Evolutionary conservation across 768 basidiomycete genomes (phyloP).

Genomic region (Daedaleopsis nitida): DNA sequence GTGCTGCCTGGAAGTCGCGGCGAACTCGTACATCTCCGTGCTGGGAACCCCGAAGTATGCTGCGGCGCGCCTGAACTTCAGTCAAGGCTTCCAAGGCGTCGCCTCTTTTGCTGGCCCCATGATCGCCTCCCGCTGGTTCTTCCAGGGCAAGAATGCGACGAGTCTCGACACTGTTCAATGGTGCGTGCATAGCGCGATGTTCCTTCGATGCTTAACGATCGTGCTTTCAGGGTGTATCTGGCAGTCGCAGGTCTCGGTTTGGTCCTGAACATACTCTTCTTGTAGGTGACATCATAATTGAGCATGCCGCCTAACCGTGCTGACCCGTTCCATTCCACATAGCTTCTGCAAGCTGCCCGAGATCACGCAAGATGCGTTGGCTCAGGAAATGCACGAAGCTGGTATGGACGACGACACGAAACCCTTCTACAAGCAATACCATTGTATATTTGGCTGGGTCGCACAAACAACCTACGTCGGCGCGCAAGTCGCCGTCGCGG

Average conservation of each 20-base stretch:
- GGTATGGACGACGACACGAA: constrained; percentile 45
- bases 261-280: constrained; percentile 64
- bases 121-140: constrained; percentile 77
- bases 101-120: constrained; percentile 75
- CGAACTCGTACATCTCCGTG: constrained; percentile 80
- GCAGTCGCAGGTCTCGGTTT: constrained; percentile 66
- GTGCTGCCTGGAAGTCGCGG: constrained; percentile 67
- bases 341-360: constrained; percentile 71
- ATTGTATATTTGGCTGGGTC: constrained; percentile 71
- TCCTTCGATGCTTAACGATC: constrained; percentile 2
- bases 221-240: constrained; percentile 56
- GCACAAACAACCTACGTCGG: constrained; percentile 71
- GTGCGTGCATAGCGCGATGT: constrained; percentile 28
- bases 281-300: constrained; percentile 38
- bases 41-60: constrained; percentile 69
- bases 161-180: constrained; percentile 71
- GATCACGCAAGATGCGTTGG: constrained; percentile 67
- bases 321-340: constrained; percentile 13
- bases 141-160: constrained; percentile 61
- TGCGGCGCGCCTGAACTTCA: constrained; percentile 75
- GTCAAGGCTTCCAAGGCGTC: constrained; percentile 78
- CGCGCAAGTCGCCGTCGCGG: constrained; percentile 67
- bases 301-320: neutral
- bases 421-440: constrained; percentile 70
- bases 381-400: constrained; percentile 46